Evolutionary conservation across 768 basidiomycete genomes (phyloP), one percentile per base, ranked within the genome.

Genomic region (Phlebiopsis gigantea): DNA sequence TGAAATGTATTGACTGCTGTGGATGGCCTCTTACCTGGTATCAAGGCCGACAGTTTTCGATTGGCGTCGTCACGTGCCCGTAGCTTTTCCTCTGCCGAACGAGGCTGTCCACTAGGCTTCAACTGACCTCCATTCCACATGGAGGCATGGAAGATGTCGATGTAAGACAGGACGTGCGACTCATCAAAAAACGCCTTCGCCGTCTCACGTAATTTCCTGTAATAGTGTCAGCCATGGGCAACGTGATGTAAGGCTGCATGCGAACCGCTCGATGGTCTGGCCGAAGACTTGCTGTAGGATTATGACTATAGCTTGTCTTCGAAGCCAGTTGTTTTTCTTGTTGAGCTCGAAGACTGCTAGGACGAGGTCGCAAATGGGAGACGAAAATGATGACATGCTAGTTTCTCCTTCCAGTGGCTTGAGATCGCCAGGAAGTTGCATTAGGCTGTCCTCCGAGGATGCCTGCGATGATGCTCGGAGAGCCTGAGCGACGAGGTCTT

Each of bases 231-330:
- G 45, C 44, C 28, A 44, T 21, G 46, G n/a, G 4, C 43, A 24
- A 55, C 39, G 26, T 15, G 8, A 55, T 28, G 50, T 57, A 22
- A 43, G 25, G 8, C 28, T 25, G 1, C 4, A 4, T 28, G 0
- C 81, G 64, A 53, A 96, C 96, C 93, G 78, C 71, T 99, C 97
- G 63, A 98, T 93, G 0, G 97, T 98, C 14, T 91, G 90, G 10
- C 95, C 96, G 2, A 99, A 78, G 3, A 98, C 85, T 67, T 98
- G 96, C 68, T 98, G 97, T 50, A 98, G 73, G 57, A 98, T 94
- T 51, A 98, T 92, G 14, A 98, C 90, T 63, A 97, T 93, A 1
- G 97, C 95, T 68, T 98, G 97, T 19, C 92, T 77, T 52, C 96
- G 79, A 25, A 98, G 75, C 97, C 97, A 99, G 63, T 96, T 97